Conservation (phyloP, 2,329 filamentous ascomycete genomes). For the Colletotrichum somersetense region DNA sequence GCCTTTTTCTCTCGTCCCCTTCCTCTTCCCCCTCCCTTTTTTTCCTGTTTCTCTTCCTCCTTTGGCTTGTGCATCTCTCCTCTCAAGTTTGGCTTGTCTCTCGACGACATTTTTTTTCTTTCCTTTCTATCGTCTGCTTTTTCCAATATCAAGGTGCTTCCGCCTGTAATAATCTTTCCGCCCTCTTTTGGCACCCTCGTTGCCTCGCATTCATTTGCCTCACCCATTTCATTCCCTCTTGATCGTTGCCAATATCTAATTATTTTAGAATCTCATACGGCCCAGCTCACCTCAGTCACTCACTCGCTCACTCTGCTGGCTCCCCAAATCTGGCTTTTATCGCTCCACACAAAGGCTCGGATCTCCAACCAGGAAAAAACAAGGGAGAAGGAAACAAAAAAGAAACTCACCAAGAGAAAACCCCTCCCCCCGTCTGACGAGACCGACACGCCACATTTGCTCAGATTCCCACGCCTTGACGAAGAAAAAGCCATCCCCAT, state of each 20-base stretch:
- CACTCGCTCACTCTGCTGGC: conserved; percentile 27
- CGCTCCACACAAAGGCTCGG: background rate
- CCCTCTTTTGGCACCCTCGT: conserved; percentile 21
- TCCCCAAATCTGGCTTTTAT: background rate
- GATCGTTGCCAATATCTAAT: conserved; percentile 15
- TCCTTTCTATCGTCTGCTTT: conserved; percentile 23
- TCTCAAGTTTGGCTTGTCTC: conserved; percentile 26
- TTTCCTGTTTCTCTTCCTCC: conserved; percentile 35
- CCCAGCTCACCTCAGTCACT: conserved; percentile 28
- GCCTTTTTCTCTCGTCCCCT: conserved; percentile 25
- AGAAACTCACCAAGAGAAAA: no score
- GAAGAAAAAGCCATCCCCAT: background rate
- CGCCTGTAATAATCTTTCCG: conserved; percentile 13
- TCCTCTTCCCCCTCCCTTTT: conserved; percentile 33
- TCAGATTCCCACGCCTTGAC: conserved; percentile 18
- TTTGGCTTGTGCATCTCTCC: conserved; percentile 9
- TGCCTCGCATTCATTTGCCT: conserved; percentile 22
- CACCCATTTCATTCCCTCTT: conserved; percentile 22
- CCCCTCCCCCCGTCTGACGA: background rate
- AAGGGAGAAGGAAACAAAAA: no score
- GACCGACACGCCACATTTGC: background rate
- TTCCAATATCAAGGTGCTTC: conserved; percentile 1
- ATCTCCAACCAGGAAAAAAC: background rate
- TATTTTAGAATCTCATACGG: conserved; percentile 18
- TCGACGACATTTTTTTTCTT: conserved; percentile 27